Conservation (phyloP, 2,329 filamentous ascomycete species). For the Diaporthe batatas region DNA sequence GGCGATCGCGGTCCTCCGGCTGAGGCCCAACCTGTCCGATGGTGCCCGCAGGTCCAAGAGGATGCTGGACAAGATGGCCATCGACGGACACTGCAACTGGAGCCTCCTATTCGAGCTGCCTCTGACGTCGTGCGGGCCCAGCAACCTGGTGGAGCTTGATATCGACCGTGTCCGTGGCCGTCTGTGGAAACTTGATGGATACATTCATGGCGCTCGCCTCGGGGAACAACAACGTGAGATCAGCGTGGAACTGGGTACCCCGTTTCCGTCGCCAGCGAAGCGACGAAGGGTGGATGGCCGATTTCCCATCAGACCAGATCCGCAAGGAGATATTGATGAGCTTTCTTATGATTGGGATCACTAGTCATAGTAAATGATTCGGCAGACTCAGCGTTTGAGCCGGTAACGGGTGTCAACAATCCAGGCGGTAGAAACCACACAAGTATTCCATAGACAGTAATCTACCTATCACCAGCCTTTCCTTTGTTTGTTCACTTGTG, state of each 20-base stretch:
- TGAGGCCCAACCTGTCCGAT: neutral
- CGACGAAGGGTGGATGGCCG: neutral
- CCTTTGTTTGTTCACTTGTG: neutral
- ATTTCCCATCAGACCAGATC: neutral
- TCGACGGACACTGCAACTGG: neutral
- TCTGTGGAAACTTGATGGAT: neutral
- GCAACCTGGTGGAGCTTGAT: constrained; percentile 30
- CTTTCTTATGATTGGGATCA: too few species aligned
- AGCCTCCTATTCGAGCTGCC: constrained; percentile 10
- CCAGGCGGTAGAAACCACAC: neutral
- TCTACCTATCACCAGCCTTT: neutral
- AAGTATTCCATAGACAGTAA: neutral
- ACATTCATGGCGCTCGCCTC: neutral
- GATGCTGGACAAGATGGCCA: neutral
- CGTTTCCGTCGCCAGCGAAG: neutral
- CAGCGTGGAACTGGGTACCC: constrained; percentile 3
- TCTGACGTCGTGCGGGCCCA: constrained; percentile 6
- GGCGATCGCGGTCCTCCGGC: neutral
- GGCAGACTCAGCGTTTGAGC: too few species aligned
- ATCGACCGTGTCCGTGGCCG: constrained; percentile 17
- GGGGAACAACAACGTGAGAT: neutral
- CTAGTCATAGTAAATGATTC: too few species aligned
- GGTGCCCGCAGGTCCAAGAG: constrained; percentile 1
- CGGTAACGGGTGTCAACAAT: neutral
- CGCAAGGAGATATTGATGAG: too few species aligned